Base-by-base conservation (phyloP, 108 stramenopile species). In the Craspedostauros australis region DNA sequence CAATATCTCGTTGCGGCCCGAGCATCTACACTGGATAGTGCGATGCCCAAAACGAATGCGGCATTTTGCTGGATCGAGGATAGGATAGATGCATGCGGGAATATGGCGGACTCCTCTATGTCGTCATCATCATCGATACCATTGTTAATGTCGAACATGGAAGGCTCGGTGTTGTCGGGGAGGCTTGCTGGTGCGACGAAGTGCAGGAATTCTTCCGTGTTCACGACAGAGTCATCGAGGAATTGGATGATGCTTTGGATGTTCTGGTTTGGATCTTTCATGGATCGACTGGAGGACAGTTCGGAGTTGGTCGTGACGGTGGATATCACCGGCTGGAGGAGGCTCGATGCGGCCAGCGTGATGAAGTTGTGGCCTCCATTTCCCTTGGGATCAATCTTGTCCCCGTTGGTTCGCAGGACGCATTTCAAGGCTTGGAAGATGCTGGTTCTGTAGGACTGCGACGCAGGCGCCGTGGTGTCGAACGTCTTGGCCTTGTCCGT, bases 21-120 rank as follows among this genome's bases (percentile, higher is more conserved):
- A 36, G 25, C 24, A 26, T 48, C 32, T 16, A 46, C 18, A 26
- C 34, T n/a, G 14, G 60, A 54, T 7, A 68, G 47, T 16, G 50
- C 66, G 23, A 68, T 46, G 14, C 66, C 66, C 14, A 60, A 59
- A 24, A 66, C 33, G 27, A 68, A 58, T 14, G 37, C 30, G 5
- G 46, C 66, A 29, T 50, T 44, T 26, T 68, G 66, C 30, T 68
- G 66, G 4, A 47, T 54, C 5, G 58, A 43, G 2, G 58, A 52
- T 33, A 48, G 39, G n/a, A n/a, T n/a, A n/a, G n/a, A n/a, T 19
- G 46, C 21, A 7, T 43, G 32, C 2, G 14, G 33, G 14, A 8
- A 2, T 19, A 28, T 22, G 19, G 30, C 26, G 33, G 20, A 32
- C 28, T 39, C 20, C 15, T 58, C 37, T 9, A n/a, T n/a, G n/a